Evolutionary conservation across 371 early-diverging fungal genomes (phyloP).

Genomic region (Lichtheimia ramosa): DNA sequence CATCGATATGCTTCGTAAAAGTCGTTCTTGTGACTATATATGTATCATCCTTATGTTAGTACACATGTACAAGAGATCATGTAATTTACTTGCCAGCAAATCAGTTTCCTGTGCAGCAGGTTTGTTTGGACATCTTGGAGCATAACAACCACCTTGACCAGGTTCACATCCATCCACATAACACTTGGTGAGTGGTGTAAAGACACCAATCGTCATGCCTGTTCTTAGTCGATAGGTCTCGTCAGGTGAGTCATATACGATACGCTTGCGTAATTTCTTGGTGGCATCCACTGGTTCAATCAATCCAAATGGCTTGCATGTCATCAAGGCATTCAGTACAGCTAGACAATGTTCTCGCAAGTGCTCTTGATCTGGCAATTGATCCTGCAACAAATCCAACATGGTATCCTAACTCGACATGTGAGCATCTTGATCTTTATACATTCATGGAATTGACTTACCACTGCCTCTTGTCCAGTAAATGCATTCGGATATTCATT

Average conservation of each 20-base stretch:
- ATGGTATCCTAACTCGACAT: slow-evolving; percentile 3
- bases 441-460: not conserved
- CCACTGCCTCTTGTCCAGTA: slow-evolving; percentile 28
- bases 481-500: slow-evolving; percentile 19
- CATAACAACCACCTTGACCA: slow-evolving; percentile 23
- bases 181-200: slow-evolving; percentile 17
- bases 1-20: slow-evolving; percentile 8
- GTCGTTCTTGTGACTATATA: not conserved
- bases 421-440: not conserved
- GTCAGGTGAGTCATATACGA: slow-evolving; percentile 21
- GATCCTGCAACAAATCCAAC: not conserved
- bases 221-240: slow-evolving; percentile 17
- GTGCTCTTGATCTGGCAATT: not conserved
- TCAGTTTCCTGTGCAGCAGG: slow-evolving; percentile 8
- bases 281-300: slow-evolving; percentile 21
- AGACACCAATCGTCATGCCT: slow-evolving; percentile 15
- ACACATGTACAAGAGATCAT: not conserved
- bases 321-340: slow-evolving; percentile 21
- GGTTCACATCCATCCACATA: slow-evolving; percentile 20
- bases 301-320: slow-evolving; percentile 20
- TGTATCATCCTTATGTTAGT: not conserved
- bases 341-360: slow-evolving; percentile 11
- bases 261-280: slow-evolving; percentile 4
- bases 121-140: slow-evolving; percentile 27
- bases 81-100: slow-evolving; percentile 8